Evolutionary conservation across 2,329 filamentous ascomycete genomes (phyloP), one percentile per base, ranked within the genome.

Genomic region (Aspergillus aculeatus): DNA sequence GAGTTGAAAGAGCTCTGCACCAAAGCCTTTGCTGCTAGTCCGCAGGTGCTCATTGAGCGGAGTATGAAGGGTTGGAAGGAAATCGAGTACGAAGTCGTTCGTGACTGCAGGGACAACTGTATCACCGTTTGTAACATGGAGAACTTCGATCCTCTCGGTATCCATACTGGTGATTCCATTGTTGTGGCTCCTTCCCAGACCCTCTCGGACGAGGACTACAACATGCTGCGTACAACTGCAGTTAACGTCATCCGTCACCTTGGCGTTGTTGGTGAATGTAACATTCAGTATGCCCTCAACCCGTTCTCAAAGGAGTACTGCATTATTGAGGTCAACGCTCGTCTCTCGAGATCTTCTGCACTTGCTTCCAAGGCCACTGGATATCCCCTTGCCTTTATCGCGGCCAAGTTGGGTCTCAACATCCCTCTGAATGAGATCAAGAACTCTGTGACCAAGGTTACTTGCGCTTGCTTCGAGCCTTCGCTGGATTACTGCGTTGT

Each of bases 11-110:
- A 94, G 2, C 89, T 98, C 50, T 98, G 95, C 83, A 89, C 91
- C 76, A 96, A 96, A 79, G 94, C 95, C 6, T 92, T 99, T 67
- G 93, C 95, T 29, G 93, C 91, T 67, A 96, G 92, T 73, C 95
- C 95, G 9, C 95, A 99, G 75, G 91, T 99, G 7, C 85, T 99
- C 57, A 96, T 99, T 69, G 95, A 99, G 81, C 88, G 91, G 76
- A 96, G 92, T 81, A 98, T 99, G 94, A 98, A 98, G 82, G 95
- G 95, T 61, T 99, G 95, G 95, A 99, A 99, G 78, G 95, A 99
- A 78, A 96, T 98, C 64, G 95, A 99, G 77, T 99, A 98, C 73
- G 95, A 99, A 77, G 95, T 98, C 63, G 95, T 99, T 47, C 89
- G 95, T 71, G 95, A 98, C 81, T 90, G 88, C 59, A 88, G 92